phyloP scores from a whole-genome alignment of 2,329 filamentous ascomycete genomes.

The Aspergillus oerlinghausenensis region DNA sequence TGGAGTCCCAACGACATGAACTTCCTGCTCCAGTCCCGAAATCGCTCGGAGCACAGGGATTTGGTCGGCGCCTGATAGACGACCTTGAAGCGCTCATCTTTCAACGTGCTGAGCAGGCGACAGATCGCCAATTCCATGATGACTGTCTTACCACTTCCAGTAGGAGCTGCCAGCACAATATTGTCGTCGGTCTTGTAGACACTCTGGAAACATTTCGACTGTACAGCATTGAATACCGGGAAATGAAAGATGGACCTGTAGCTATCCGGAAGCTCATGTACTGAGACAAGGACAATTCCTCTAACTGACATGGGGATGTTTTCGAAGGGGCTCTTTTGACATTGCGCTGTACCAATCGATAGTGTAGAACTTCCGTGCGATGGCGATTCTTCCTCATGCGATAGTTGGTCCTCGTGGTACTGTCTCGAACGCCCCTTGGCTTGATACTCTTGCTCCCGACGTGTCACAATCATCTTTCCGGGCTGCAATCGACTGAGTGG shows the following conservation, averaged over 20 bases:
- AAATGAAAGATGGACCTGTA: constrained; percentile 69
- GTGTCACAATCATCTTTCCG: constrained; percentile 4
- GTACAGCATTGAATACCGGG: constrained; percentile 72
- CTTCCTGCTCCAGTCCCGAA: constrained; percentile 72
- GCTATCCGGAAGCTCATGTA: constrained; percentile 61
- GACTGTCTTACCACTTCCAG: constrained; percentile 79
- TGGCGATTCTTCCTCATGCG: neutral
- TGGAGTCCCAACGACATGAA: constrained; percentile 63
- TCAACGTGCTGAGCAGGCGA: constrained; percentile 56
- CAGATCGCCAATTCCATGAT: constrained; percentile 80
- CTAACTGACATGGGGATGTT: constrained; percentile 41
- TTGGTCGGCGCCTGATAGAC: constrained; percentile 84
- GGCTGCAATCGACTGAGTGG: constrained; percentile 25
- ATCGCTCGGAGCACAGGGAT: constrained; percentile 71
- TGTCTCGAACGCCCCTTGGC: neutral
- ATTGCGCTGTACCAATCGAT: neutral
- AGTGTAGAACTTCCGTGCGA: neutral
- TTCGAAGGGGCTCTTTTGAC: constrained; percentile 13
- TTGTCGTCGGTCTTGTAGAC: constrained; percentile 69
- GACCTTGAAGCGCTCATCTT: constrained; percentile 66
- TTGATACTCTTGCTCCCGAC: neutral
- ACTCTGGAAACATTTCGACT: constrained; percentile 69
- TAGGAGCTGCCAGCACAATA: constrained; percentile 74
- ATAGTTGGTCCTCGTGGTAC: neutral
- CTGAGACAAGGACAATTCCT: constrained; percentile 58